Conservation (phyloP, 2,329 filamentous ascomycete species). For the Neofusicoccum laricinum region DNA sequence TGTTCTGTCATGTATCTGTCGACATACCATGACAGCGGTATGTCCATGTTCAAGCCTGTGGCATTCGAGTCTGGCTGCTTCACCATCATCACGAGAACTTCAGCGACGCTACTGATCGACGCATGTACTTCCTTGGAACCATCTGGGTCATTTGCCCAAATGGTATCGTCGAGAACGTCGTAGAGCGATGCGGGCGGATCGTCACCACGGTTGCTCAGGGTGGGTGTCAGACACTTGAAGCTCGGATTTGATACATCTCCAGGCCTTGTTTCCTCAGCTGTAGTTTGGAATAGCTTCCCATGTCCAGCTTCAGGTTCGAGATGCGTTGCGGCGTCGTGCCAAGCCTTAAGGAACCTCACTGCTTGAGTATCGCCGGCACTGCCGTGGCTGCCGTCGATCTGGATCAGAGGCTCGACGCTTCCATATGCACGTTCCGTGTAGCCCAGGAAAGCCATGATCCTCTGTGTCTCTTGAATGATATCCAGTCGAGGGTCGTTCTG, state of each 20-base stretch:
- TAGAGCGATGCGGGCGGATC: constrained; percentile 47
- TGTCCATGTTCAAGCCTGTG: constrained; percentile 43
- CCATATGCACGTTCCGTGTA: constrained; percentile 57
- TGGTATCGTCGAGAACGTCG: constrained; percentile 51
- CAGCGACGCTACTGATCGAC: constrained; percentile 39
- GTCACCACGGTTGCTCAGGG: constrained; percentile 21
- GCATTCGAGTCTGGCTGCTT: constrained; percentile 33
- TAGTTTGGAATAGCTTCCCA: constrained; percentile 46
- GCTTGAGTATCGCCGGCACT: constrained; percentile 25
- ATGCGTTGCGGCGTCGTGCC: constrained; percentile 46
- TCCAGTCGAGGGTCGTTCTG: constrained; percentile 41
- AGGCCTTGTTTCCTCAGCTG: constrained; percentile 26
- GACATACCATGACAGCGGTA: constrained; percentile 55
- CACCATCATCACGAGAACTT: constrained; percentile 52
- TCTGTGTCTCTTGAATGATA: constrained; percentile 57
- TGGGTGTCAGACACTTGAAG: constrained; percentile 31
- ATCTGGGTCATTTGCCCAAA: constrained; percentile 46
- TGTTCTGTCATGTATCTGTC: constrained; percentile 53
- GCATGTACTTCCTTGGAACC: constrained; percentile 31
- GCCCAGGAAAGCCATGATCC: constrained; percentile 61
- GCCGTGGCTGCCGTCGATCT: constrained; percentile 36
- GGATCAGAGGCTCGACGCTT: constrained; percentile 51
- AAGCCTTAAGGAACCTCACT: constrained; percentile 47
- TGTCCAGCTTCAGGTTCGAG: constrained; percentile 42
- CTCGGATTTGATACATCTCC: neutral